Base-by-base conservation (phyloP, 2,329 filamentous ascomycete species). In the Nothopassalora personata region DNA sequence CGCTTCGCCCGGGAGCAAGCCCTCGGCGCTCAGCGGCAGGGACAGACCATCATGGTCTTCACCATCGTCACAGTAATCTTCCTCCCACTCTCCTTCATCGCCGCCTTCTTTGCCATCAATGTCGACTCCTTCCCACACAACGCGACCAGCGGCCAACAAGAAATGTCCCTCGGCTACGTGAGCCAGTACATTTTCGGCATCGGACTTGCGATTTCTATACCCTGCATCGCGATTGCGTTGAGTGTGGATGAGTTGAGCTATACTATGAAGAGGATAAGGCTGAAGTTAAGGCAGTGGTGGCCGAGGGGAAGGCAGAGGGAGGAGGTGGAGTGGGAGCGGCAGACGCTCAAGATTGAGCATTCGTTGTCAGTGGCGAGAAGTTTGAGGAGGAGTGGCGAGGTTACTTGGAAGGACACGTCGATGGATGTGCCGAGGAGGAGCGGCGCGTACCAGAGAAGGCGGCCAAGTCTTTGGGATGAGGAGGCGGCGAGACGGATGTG, bases 1-100 rank as follows among this genome's bases (percentile, higher is more conserved):
- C 80, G 84, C 2, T 86, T 82, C 54, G 80, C 81, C 0, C 76
- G 81, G 18, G 82, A 86, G 53, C 84, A 86, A 69, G 85, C 85
- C 0, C 79, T 82, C 2, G 81, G 82, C 0, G 85, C 85, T 0
- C 82, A 83, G 0, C 76, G 80, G 7, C 78, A 86, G 72, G 80
- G 75, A 1, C 81, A 81, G 57, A 83, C 80, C 0, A 79, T 84
- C 60, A 81, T 84, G 78, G 79, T 84, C 7, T 84, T 84, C 66
- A 84, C 82, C 3, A 79, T 84, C 49, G 81, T 83, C 2, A 84
- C 82, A 0, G 83, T 83, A 58, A 75, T 84, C 28, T 84, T 84
- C 68, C 71, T 83, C 0, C 81, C 82, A 0, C 63, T 83, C 4
- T 80, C 77, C 0, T 84, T 84, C 68, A 82, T 84, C 58, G 76